Evolutionary conservation across 495 filamentous ascomycete species (phyloP), one percentile per base, ranked within the genome.

Genomic region (Bacidia gigantensis): DNA sequence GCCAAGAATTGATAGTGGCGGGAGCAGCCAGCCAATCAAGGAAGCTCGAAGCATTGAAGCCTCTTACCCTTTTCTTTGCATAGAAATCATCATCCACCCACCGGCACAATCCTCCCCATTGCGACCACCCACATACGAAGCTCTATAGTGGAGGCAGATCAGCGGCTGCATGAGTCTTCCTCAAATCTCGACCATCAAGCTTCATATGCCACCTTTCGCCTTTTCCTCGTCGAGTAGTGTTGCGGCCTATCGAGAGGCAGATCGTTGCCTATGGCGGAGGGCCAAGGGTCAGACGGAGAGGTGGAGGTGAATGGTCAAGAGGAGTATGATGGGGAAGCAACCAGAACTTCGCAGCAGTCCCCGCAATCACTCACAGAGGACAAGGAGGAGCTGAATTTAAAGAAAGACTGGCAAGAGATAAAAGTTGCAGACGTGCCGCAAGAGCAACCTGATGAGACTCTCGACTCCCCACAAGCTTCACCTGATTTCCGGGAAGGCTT

Each of bases 331-430:
- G 39, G 47, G 23, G 18, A 40, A 17, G 23, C 20, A 48, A 11
- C 23, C 17, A 17, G 0, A 9, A 18, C n/a, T 17, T 43, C 38
- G 32, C 18, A 52, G 56, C 26, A 45, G 26, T 40, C 26, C 56
- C 26, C 21, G n/a, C 52, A 60, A 32, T 24, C 41, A 21, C 49
- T 60, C 14, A 46, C 54, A 20, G 58, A 38, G 42, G 54, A 63
- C 22, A 64, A 58, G 42, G 55, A 58, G 45, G 53, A 46, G 43
- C 38, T 60, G 41, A 50, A 58, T 48, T 52, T 43, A 26, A 57
- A 49, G 21, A 51, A 59, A 42, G 39, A 50, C 40, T 63, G 59
- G 61, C 56, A 52, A 26, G 51, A 55, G 29, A 57, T 63, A 42
- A 56, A 62, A 24, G 48, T 63, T 35, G 54, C 42, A 7, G 59